Evolutionary conservation across 1,139 yeast genomes (phyloP).

Genomic region (Candida sp.): DNA sequence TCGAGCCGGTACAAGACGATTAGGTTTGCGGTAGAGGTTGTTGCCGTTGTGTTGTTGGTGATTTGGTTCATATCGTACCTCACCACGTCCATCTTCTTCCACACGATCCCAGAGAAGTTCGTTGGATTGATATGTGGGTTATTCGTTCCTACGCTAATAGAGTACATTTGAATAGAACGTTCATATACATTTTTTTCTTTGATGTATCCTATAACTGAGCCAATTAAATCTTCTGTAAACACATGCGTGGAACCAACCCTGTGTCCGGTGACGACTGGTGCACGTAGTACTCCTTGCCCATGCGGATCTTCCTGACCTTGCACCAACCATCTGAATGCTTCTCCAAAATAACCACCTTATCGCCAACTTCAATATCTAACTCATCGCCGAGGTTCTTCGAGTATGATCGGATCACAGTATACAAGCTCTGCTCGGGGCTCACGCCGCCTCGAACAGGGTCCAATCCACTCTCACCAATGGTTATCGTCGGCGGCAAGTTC

Average conservation of each 20-base stretch:
- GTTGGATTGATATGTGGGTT: conserved; percentile 55
- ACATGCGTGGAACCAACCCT: conserved; percentile 42
- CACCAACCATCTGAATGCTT: conserved; percentile 49
- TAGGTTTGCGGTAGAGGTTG: conserved; percentile 4
- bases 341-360: conserved; percentile 28
- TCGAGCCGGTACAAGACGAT: neutral
- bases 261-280: conserved; percentile 11
- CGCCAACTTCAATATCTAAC: conserved; percentile 34
- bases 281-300: conserved; percentile 11
- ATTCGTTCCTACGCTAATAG: conserved; percentile 32
- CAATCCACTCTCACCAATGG: conserved; percentile 1
- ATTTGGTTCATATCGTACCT: conserved; percentile 51
- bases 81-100: conserved; percentile 66
- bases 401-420: conserved; percentile 30
- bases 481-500: conserved; percentile 8
- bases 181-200: neutral
- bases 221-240: conserved; percentile 23
- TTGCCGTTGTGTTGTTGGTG: conserved; percentile 15
- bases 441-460: conserved; percentile 12
- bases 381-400: conserved; percentile 37
- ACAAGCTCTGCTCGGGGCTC: conserved; percentile 12
- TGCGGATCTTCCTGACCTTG: conserved; percentile 21
- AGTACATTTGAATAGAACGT: conserved; percentile 6
- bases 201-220: neutral
- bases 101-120: conserved; percentile 59